Percentiles rank a stretch among this genome's conserved stretches.
These are phyloP conservation scores for Plectosphaerella plurivora DNA, from an alignment of 2,329 filamentous ascomycete genomes.

Conservation along the genomic window DNA sequence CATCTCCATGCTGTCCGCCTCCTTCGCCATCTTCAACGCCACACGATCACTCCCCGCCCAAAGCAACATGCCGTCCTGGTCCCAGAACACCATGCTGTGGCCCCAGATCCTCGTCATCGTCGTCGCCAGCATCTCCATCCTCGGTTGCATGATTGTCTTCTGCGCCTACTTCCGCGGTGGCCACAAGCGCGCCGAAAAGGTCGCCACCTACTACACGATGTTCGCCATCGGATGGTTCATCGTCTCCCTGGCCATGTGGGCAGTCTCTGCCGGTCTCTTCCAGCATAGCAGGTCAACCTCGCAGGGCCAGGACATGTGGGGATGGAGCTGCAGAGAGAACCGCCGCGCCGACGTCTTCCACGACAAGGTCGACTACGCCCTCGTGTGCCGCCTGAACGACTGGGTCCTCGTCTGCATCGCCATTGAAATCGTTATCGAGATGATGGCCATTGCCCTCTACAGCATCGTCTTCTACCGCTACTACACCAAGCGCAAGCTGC, in stretches of 20 bases:
- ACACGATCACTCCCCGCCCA: conserved; percentile 70
- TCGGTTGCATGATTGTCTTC: conserved; percentile 76
- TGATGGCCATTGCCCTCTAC: conserved; percentile 89
- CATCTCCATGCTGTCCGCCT: conserved; percentile 81
- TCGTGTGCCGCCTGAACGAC: conserved; percentile 90
- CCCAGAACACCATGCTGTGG: conserved; percentile 74
- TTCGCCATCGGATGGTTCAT: conserved; percentile 94
- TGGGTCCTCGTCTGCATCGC: conserved; percentile 96
- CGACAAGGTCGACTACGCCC: conserved; percentile 78
- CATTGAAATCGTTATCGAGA: conserved; percentile 91
- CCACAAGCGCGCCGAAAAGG: conserved; percentile 84
- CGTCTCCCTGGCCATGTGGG: conserved; percentile 90
- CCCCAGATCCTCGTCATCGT: conserved; percentile 79
- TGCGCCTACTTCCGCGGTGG: conserved; percentile 84
- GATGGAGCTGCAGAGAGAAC: conserved; percentile 95
- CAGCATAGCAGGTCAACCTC: conserved; percentile 69
- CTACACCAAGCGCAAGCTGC: conserved; percentile 91
- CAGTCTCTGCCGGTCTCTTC: conserved; percentile 76
- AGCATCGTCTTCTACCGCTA: conserved; percentile 94
- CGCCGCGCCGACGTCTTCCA: conserved; percentile 71
- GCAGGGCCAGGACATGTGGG: conserved; percentile 88
- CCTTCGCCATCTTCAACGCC: conserved; percentile 87
- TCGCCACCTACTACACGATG: conserved; percentile 90
- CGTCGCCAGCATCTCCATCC: conserved; percentile 75
- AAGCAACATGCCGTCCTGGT: conserved; percentile 83